Percentiles rank a stretch among this genome's conserved stretches.
Evolutionary conservation across 441 rosid species (phyloP).

Genomic region (Manihot esculenta): DNA sequence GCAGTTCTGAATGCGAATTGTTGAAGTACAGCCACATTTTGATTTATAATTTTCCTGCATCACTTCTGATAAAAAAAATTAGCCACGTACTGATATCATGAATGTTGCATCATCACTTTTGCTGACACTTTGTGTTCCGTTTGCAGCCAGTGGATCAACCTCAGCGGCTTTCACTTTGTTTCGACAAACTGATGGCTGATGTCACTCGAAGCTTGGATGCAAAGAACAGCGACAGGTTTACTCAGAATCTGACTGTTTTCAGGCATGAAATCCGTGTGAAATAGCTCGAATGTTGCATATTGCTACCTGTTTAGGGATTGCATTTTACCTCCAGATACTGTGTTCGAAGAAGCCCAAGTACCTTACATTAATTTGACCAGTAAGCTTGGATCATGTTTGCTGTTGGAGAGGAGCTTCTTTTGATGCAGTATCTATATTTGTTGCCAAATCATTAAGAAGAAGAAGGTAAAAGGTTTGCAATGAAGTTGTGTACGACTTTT

Average conservation of each 20-base stretch:
- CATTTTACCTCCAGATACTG: constrained; percentile 32
- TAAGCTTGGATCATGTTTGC: background rate
- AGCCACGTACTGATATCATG: background rate
- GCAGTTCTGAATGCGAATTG: background rate
- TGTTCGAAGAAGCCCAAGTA: constrained; percentile 22
- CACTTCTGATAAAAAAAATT: background rate
- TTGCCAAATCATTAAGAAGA: constrained; percentile 1
- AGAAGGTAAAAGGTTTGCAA: constrained; percentile 11
- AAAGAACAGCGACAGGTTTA: constrained; percentile 95
- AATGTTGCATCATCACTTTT: background rate
- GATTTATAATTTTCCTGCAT: background rate
- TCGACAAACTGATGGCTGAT: constrained; percentile 91
- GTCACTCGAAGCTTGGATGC: constrained; percentile 84
- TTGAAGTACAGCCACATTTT: background rate
- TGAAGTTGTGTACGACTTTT: constrained; percentile 7
- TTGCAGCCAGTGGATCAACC: constrained; percentile 91
- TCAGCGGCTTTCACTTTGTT: constrained; percentile 75
- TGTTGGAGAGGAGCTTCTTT: background rate
- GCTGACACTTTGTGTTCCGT: constrained; percentile 22
- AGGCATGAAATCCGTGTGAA: constrained; percentile 89
- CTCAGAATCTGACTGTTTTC: constrained; percentile 82
- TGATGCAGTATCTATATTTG: background rate
- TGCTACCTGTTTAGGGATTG: constrained; percentile 21
- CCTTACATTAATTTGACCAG: background rate
- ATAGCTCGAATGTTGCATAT: constrained; percentile 26